Evolutionary conservation across 305 asterid species (phyloP), one percentile per base, ranked within the genome.

Genomic region (Plantago coronopus): DNA sequence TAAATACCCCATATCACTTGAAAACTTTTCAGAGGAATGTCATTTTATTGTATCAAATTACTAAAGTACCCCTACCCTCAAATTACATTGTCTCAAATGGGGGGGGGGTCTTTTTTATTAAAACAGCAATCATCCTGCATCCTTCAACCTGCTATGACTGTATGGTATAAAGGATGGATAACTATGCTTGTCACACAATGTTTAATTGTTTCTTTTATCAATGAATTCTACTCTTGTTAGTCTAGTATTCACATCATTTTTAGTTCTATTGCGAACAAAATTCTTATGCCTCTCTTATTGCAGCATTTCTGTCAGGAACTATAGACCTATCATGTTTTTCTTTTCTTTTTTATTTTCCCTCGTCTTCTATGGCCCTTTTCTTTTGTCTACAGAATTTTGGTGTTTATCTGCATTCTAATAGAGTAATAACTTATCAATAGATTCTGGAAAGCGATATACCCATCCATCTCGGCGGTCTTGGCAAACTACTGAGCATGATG

Each of bases 401-500:
- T 14, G 23, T 23, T 13, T 49, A 34, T 59, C 57, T 19, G 21
- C 53, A 27, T 45, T 53, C 44, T 23, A 27, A 59, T 62, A 29
- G 49, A 58, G 59, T 19, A 20, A 59, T 63, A 21, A 64, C 31
- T 65, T 56, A 50, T 68, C 72, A 37, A 75, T 65, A 94, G 96
- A 94, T 70, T 77, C 94, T 75, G 95, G 85, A 57, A 84, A 81
- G 80, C 89, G 81, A 18, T 79, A 48, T 44, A 83, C 85, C 64
- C 70, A 69, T 64, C 95, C 74, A 67, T 64, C 88, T 54, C 81
- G 94, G 51, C 79, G 89, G 66, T 54, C 95, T 65, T 88, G 94
- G 97, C 96, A 86, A 80, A 72, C 79, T 66, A 65, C 86, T 70
- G 97, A 94, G 77, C 97, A 84, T 68, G 97, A 94, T 75, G 97